phyloP scores from a whole-genome alignment of 1,139 yeast species.

The Saccharomyces hybrid region DNA sequence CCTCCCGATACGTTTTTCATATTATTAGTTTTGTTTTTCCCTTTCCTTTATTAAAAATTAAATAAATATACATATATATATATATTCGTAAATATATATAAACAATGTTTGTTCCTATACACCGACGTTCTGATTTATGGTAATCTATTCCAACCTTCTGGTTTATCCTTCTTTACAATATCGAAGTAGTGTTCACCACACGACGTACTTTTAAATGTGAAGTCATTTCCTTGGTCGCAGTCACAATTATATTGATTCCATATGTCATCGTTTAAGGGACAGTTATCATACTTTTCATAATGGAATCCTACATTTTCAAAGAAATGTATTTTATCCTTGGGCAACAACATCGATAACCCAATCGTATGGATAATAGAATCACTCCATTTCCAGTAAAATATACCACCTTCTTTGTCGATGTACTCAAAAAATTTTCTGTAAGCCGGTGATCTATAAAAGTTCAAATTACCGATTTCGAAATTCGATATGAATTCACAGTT shows the following conservation, averaged over 20 bases:
- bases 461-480: conserved; percentile 67
- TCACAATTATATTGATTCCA: conserved; percentile 49
- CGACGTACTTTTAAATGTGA: conserved; percentile 55
- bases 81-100: not conserved
- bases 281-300: conserved; percentile 53
- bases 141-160: conserved; percentile 44
- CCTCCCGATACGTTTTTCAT: not conserved
- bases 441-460: conserved; percentile 66
- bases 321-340: conserved; percentile 57
- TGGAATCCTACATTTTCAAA: conserved; percentile 61
- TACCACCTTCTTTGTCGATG: conserved; percentile 74
- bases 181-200: conserved; percentile 40
- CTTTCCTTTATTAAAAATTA: not conserved
- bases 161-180: conserved; percentile 46
- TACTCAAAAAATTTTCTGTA: conserved; percentile 59
- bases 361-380: conserved; percentile 85
- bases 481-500: conserved; percentile 84
- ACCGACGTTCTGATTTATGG: not conserved
- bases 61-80: not conserved
- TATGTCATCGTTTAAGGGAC: conserved; percentile 51
- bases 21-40: not conserved
- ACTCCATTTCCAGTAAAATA: conserved; percentile 88
- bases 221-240: conserved; percentile 60
- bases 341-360: conserved; percentile 67
- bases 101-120: not conserved